phyloP scores from a whole-genome alignment of 805 yeast genomes.

The Metschnikowia corniflorae region DNA sequence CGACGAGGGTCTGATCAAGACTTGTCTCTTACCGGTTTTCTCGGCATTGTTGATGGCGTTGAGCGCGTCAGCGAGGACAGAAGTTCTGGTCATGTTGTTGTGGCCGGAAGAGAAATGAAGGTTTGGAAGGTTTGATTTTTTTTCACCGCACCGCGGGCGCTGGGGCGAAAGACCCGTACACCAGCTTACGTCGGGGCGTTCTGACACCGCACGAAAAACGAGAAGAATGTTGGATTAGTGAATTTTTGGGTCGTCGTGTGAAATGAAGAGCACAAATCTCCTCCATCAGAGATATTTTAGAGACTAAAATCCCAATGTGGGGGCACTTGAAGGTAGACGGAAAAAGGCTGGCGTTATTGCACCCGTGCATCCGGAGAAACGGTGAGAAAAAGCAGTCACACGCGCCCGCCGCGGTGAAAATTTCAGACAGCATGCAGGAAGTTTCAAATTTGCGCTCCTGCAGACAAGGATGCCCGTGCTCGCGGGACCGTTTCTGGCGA shows the following conservation, averaged over 20 bases:
- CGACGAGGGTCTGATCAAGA: slow-evolving; percentile 36
- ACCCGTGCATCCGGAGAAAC: slow-evolving; percentile 6
- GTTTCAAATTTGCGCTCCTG: slow-evolving; percentile 1
- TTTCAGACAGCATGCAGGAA: neutral
- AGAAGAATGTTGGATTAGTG: too few relatives aligned
- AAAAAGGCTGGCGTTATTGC: too few relatives aligned
- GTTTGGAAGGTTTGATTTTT: slow-evolving; percentile 3
- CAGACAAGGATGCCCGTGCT: too few relatives aligned
- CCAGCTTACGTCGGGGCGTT: slow-evolving; percentile 1
- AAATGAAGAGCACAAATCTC: too few relatives aligned
- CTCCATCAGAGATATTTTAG: too few relatives aligned
- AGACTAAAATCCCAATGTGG: too few relatives aligned
- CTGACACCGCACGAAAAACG: slow-evolving; percentile 6
- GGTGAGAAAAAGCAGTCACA: slow-evolving; percentile 18
- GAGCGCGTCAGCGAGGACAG: slow-evolving; percentile 36
- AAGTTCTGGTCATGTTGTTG: slow-evolving; percentile 30
- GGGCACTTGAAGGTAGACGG: too few relatives aligned
- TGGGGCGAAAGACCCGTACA: slow-evolving; percentile 10
- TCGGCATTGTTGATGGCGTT: slow-evolving; percentile 37
- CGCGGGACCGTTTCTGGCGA: too few relatives aligned
- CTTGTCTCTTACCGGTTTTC: slow-evolving; percentile 37
- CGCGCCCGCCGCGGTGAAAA: neutral
- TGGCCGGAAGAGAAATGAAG: slow-evolving; percentile 1
- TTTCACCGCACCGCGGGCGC: slow-evolving; percentile 5
- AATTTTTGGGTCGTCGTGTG: too few relatives aligned